These are phyloP conservation scores for Orbilia ellipsospora DNA, from an alignment of 2,329 filamentous ascomycete species.

Conservation along the genomic window DNA sequence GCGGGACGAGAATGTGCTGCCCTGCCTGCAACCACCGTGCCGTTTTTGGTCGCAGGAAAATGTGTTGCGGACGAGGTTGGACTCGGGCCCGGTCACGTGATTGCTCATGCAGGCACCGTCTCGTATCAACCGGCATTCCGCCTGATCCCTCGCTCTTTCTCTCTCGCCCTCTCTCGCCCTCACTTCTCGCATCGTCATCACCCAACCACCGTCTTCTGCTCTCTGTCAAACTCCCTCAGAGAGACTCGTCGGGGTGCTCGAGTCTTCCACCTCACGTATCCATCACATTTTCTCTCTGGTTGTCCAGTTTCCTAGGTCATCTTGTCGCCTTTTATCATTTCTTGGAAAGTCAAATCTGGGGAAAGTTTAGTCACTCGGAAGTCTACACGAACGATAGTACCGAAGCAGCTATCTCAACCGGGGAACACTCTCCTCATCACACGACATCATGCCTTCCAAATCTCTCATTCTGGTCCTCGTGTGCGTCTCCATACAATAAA, in stretches of 20 bases:
- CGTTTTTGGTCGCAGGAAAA: not conserved
- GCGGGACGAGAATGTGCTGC: not conserved
- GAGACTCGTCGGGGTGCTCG: too few relatives aligned
- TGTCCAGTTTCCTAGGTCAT: too few relatives aligned
- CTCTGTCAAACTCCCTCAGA: too few relatives aligned
- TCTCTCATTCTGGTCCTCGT: constrained; percentile 51
- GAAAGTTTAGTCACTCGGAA: constrained; percentile 5
- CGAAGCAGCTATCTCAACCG: not conserved
- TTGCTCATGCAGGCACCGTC: too few relatives aligned
- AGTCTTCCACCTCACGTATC: not conserved
- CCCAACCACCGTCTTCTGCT: too few relatives aligned
- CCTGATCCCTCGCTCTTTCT: constrained; percentile 20
- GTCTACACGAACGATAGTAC: not conserved
- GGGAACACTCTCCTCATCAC: not conserved
- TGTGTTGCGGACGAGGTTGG: constrained; percentile 29
- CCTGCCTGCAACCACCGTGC: not conserved
- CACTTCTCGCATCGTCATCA: constrained; percentile 21
- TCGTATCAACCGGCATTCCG: constrained; percentile 1
- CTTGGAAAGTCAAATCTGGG: not conserved
- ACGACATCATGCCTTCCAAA: constrained; percentile 32
- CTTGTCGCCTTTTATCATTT: not conserved
- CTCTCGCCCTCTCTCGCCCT: constrained; percentile 5
- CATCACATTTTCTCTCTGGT: not conserved
- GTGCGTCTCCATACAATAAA: constrained; percentile 21
- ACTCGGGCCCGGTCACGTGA: not conserved